phyloP scores from a whole-genome alignment of 106 monocot species.

The Acorus calamus region DNA sequence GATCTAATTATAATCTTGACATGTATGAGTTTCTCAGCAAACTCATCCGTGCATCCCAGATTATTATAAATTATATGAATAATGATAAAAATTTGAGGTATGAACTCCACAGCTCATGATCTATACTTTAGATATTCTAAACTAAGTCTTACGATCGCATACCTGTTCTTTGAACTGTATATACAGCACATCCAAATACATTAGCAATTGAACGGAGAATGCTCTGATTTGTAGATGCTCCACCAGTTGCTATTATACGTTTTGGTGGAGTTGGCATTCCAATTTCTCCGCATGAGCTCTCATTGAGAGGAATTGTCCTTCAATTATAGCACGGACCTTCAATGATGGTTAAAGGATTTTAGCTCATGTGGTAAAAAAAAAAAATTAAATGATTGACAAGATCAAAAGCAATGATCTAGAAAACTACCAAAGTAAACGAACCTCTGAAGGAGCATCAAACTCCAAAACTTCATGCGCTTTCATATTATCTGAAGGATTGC shows the following conservation, averaged over 20 bases:
- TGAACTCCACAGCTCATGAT: too few species aligned
- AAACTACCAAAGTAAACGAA: background rate
- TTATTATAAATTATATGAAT: too few species aligned
- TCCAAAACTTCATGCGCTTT: conserved; percentile 12
- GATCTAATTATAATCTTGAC: too few species aligned
- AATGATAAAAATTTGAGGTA: too few species aligned
- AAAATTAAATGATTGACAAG: too few species aligned
- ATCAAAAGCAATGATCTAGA: too few species aligned
- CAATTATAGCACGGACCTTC: conserved; percentile 75
- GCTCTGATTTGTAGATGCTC: conserved; percentile 68
- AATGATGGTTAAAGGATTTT: background rate
- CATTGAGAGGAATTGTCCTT: conserved; percentile 89
- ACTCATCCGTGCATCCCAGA: too few species aligned
- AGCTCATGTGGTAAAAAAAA: background rate
- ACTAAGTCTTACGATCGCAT: conserved; percentile 1
- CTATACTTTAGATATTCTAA: too few species aligned
- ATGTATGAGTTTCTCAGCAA: too few species aligned
- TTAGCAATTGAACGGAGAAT: conserved; percentile 51
- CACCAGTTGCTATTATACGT: conserved; percentile 84
- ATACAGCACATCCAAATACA: conserved; percentile 76
- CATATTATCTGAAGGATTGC: conserved; percentile 24
- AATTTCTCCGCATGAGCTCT: conserved; percentile 78
- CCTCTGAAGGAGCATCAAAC: conserved; percentile 35
- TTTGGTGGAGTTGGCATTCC: conserved; percentile 83
- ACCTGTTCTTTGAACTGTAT: conserved; percentile 84